A percentile compares a stretch with the other conserved stretches of the same genome.
These are phyloP conservation scores for Uromyces viciae-fabae DNA, from an alignment of 1,284 basidiomycete genomes.

Conservation along the genomic window DNA sequence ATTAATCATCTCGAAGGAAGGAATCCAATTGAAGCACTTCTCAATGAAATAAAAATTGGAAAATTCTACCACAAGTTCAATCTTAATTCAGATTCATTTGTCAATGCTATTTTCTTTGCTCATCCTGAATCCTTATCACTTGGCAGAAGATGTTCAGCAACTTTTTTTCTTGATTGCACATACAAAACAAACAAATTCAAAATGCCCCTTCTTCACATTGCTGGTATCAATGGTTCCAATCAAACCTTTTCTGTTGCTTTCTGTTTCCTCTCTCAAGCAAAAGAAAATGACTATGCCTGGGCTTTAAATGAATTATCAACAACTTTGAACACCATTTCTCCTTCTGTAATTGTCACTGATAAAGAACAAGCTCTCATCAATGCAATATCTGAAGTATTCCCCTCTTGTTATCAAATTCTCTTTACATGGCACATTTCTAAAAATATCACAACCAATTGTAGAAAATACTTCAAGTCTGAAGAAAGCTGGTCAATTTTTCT, in stretches of 20 bases:
- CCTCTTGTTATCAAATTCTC: too few relatives aligned
- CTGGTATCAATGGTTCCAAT: neutral
- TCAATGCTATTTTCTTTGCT: neutral
- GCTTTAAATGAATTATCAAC: neutral
- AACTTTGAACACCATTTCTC: neutral
- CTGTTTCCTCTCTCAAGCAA: neutral
- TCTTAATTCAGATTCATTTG: neutral
- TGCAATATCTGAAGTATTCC: neutral
- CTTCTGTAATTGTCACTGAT: neutral
- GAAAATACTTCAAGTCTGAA: too few relatives aligned
- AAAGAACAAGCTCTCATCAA: neutral
- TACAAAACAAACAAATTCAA: neutral
- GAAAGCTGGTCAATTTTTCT: too few relatives aligned
- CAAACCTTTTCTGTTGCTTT: neutral
- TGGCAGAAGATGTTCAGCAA: neutral
- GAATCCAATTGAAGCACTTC: neutral
- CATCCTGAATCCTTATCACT: neutral
- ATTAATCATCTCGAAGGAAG: too few relatives aligned
- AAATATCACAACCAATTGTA: too few relatives aligned
- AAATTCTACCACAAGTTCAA: neutral
- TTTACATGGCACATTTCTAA: too few relatives aligned
- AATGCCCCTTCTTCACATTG: neutral
- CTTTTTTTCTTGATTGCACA: neutral
- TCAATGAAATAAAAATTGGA: neutral
- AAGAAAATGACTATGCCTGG: neutral